A percentile compares a stretch with the other conserved stretches of the same genome.
Conservation (phyloP, 306 rosid species). For the Prunus salicina region DNA sequence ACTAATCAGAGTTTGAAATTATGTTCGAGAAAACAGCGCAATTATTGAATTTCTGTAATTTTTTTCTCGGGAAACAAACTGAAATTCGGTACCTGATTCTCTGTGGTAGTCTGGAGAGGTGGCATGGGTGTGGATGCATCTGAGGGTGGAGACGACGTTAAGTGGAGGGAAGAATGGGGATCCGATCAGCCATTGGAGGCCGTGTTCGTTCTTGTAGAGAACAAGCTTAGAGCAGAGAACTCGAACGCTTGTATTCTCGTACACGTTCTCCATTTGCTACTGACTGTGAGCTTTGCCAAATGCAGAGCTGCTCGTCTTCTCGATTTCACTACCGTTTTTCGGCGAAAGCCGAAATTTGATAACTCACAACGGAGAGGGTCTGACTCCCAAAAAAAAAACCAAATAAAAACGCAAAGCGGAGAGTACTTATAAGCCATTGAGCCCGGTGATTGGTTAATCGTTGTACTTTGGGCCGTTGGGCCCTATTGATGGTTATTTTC, state of each 20-base stretch:
- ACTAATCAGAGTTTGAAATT: background rate
- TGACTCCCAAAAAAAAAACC: no score
- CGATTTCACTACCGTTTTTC: background rate
- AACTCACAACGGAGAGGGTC: background rate
- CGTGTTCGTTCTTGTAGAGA: constrained; percentile 37
- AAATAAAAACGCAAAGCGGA: background rate
- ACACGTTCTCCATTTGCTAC: constrained; percentile 29
- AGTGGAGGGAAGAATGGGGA: constrained; percentile 80
- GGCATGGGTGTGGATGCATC: constrained; percentile 51
- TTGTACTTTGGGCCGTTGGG: background rate
- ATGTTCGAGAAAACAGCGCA: background rate
- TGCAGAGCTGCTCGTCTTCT: background rate
- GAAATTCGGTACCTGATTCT: constrained; percentile 59
- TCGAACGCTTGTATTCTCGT: constrained; percentile 34
- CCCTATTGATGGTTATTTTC: background rate
- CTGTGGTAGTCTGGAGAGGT: constrained; percentile 43
- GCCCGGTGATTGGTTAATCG: background rate
- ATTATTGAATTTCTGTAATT: background rate
- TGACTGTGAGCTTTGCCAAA: background rate
- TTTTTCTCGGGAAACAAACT: background rate
- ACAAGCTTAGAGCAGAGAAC: constrained; percentile 50
- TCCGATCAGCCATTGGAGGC: constrained; percentile 79
- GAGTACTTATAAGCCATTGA: background rate
- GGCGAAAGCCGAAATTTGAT: background rate
- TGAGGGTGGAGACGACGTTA: constrained; percentile 67